These are phyloP conservation scores for Chaetomium tenue DNA, from an alignment of 495 filamentous ascomycete species.

Conservation along the genomic window DNA sequence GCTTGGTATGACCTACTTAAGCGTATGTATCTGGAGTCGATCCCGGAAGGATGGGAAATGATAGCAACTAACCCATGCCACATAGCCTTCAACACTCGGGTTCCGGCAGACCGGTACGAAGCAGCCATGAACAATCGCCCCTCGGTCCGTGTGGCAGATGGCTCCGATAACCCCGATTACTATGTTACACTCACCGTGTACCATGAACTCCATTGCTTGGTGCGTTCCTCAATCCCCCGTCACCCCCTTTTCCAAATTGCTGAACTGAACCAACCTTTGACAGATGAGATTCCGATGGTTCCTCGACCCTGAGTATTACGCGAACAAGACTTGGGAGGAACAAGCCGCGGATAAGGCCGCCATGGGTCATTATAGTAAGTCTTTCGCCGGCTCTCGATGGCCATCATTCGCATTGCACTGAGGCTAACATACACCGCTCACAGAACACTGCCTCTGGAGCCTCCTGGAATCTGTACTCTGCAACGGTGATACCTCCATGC, in stretches of 20 bases:
- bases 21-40: background rate
- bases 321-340: constrained; percentile 21
- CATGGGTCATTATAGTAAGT: constrained; percentile 20
- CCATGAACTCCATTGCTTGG: constrained; percentile 21
- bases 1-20: constrained; percentile 19
- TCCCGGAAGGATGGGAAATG: background rate
- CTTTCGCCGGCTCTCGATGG: too few relatives aligned
- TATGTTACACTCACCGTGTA: constrained; percentile 24
- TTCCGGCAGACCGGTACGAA: constrained; percentile 15
- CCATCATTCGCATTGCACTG: background rate
- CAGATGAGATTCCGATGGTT: constrained; percentile 22
- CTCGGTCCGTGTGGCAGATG: constrained; percentile 9
- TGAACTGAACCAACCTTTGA: background rate
- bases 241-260: background rate
- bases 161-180: constrained; percentile 13
- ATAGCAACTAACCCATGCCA: background rate
- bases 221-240: background rate
- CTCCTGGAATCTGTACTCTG: constrained; percentile 21
- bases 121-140: constrained; percentile 9
- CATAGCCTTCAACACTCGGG: constrained; percentile 21
- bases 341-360: constrained; percentile 9
- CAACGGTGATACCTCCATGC: constrained; percentile 20
- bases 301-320: constrained; percentile 21
- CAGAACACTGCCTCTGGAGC: constrained; percentile 22
- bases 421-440: background rate